Evolutionary conservation across 129 eudicot genomes (phyloP).

Genomic region (sunflower (Helianthus annuus)): HanXRQr2.0-SUNRISE NC_035435.2:176126692-176127191

Average conservation of each 20-base stretch:
- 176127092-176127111: constrained; percentile 93
- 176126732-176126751: too few species aligned
- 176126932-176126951: too few species aligned
- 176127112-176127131: constrained; percentile 72
- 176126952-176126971: too few species aligned
- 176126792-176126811: not conserved
- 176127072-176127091: constrained; percentile 77
- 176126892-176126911: constrained; percentile 81
- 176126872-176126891: constrained; percentile 98
- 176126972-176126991: too few species aligned
- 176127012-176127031: too few species aligned
- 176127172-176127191: constrained; percentile 50
- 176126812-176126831: too few species aligned
- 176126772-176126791: too few species aligned
- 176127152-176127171: constrained; percentile 95
- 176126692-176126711: constrained; percentile 42
- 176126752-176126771: too few species aligned
- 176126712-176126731: too few species aligned
- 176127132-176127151: constrained; percentile 98
- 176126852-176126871: constrained; percentile 96
- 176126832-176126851: constrained; percentile 59
- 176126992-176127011: too few species aligned
- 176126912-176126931: too few species aligned
- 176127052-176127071: constrained; percentile 83
- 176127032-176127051: constrained; percentile 97